Evolutionary conservation across 2,329 filamentous ascomycete genomes (phyloP).

Genomic region (Aspergillus ochraceus): DNA sequence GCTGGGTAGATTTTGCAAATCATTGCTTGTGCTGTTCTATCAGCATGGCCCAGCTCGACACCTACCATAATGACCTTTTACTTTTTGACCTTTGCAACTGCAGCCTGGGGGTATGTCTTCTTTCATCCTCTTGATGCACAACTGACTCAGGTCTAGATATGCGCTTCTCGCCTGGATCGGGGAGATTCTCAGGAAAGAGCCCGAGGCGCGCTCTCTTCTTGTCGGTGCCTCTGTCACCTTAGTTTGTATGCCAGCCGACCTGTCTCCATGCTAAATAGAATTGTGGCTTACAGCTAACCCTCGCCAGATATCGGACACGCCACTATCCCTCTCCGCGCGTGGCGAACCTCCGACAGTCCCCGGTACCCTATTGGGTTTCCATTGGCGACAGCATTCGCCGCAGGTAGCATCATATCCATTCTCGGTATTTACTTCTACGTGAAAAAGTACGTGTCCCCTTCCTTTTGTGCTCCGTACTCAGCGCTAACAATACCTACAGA

Average conservation of each 20-base stretch:
- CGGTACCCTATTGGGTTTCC: conserved; percentile 21
- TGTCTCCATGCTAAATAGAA: background rate
- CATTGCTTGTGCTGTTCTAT: conserved; percentile 7
- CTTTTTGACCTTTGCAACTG: conserved; percentile 21
- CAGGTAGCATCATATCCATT: conserved; percentile 8
- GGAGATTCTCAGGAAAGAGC: conserved; percentile 17
- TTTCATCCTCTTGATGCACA: no score
- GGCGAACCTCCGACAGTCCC: conserved; percentile 19
- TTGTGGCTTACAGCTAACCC: background rate
- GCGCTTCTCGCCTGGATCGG: conserved; percentile 20
- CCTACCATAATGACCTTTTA: conserved; percentile 18
- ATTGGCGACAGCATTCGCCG: conserved; percentile 17
- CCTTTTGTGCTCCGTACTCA: background rate
- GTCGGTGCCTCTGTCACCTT: conserved; percentile 20
- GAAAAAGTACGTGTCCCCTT: background rate
- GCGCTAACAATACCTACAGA: background rate
- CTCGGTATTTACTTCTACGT: conserved; percentile 9
- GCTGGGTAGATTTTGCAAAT: conserved; percentile 5
- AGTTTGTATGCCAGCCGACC: conserved; percentile 9
- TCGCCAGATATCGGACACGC: conserved; percentile 17
- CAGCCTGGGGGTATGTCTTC: conserved; percentile 12
- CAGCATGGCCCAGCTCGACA: conserved; percentile 10
- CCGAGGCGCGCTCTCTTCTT: conserved; percentile 18
- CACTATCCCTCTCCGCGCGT: conserved; percentile 20
- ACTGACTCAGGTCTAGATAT: background rate